phyloP scores from a whole-genome alignment of 495 filamentous ascomycete genomes.

The Penicillium arizonense region DNA sequence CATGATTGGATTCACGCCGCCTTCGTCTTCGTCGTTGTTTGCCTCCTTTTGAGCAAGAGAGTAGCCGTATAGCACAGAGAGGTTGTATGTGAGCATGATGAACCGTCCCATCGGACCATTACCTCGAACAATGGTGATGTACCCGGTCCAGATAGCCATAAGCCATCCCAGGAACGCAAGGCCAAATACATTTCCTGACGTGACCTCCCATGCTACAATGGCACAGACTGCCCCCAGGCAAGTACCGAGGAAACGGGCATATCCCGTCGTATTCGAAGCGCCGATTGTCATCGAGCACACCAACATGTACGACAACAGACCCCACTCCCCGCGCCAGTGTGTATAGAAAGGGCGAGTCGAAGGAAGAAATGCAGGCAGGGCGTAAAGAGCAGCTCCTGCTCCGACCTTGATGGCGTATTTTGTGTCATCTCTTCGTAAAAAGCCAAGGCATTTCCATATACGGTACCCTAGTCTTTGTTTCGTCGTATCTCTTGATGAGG shows the following conservation, averaged over 20 bases:
- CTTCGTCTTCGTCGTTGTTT: slow-evolving; percentile 71
- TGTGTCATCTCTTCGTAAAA: slow-evolving; percentile 65
- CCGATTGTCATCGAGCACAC: slow-evolving; percentile 98
- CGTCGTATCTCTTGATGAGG: slow-evolving; percentile 12
- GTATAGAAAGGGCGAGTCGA: slow-evolving; percentile 74
- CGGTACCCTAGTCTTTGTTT: slow-evolving; percentile 46
- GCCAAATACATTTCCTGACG: slow-evolving; percentile 66
- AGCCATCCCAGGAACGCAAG: slow-evolving; percentile 78
- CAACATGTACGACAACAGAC: slow-evolving; percentile 93
- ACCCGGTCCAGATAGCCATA: slow-evolving; percentile 79
- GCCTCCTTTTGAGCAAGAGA: slow-evolving; percentile 75
- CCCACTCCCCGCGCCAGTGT: slow-evolving; percentile 96
- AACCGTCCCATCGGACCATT: slow-evolving; percentile 92
- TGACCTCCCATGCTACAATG: slow-evolving; percentile 71
- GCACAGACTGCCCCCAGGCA: slow-evolving; percentile 76
- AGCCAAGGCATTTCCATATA: slow-evolving; percentile 56
- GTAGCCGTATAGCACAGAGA: slow-evolving; percentile 94
- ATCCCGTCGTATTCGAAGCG: slow-evolving; percentile 87
- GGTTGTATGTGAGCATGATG: slow-evolving; percentile 91
- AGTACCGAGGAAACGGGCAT: slow-evolving; percentile 84
- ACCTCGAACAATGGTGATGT: slow-evolving; percentile 78
- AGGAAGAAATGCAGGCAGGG: slow-evolving; percentile 79
- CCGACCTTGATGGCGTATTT: slow-evolving; percentile 92
- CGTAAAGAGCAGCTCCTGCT: slow-evolving; percentile 81
- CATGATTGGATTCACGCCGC: slow-evolving; percentile 80